phyloP scores from a whole-genome alignment of 345 rosid species.

The Excoecaria agallocha region DNA sequence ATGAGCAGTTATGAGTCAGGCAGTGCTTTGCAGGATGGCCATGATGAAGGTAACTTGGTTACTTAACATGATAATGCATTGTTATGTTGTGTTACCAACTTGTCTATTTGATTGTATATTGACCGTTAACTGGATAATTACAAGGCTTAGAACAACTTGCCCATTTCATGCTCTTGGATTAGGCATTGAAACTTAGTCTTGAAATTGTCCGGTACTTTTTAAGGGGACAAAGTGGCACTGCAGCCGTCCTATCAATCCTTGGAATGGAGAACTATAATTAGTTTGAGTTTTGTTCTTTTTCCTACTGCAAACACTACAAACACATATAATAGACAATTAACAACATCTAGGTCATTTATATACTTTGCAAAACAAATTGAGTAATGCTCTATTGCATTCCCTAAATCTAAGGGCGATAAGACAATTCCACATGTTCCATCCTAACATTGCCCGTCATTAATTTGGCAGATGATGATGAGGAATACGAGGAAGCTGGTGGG shows the following conservation, averaged over 20 bases:
- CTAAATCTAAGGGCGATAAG: too few species aligned
- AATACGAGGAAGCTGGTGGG: constrained; percentile 65
- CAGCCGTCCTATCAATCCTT: neutral
- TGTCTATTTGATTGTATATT: neutral
- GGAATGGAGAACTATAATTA: neutral
- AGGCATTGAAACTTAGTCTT: too few species aligned
- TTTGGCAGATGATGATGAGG: constrained; percentile 59
- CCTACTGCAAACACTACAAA: too few species aligned
- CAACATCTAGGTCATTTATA: too few species aligned
- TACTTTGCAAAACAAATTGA: too few species aligned
- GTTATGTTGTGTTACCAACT: neutral
- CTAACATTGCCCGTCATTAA: neutral
- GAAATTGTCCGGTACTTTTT: neutral
- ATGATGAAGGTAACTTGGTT: constrained; percentile 40
- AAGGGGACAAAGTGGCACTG: neutral
- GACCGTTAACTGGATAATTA: too few species aligned
- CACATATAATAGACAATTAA: too few species aligned
- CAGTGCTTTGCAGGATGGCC: constrained; percentile 38
- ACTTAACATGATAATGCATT: neutral
- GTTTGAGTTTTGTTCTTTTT: too few species aligned
- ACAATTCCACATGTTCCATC: neutral
- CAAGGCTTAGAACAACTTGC: too few species aligned
- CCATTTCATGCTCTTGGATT: too few species aligned
- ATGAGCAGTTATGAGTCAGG: constrained; percentile 42
- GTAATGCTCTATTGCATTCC: too few species aligned